A percentile compares a stretch with the other conserved stretches of the same genome.
These are phyloP conservation scores for Ophiostoma angusticollis DNA, from an alignment of 2,329 filamentous ascomycete species.

Conservation along the genomic window DNA sequence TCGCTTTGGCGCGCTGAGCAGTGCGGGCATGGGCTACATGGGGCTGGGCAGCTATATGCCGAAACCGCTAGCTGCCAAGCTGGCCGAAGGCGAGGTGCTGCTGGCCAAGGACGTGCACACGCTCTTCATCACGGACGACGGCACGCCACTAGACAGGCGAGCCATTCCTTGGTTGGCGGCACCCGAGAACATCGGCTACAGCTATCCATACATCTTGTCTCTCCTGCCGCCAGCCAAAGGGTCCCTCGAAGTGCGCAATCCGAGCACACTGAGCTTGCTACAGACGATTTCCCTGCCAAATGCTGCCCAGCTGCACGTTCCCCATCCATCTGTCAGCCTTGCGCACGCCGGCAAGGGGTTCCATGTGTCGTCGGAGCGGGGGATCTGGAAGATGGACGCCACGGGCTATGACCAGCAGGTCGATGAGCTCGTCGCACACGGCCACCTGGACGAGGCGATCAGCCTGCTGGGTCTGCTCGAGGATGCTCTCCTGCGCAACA, in stretches of 20 bases:
- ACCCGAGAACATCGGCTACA: conserved; percentile 87
- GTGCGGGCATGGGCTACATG: conserved; percentile 87
- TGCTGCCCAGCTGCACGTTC: conserved; percentile 77
- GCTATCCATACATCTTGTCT: conserved; percentile 87
- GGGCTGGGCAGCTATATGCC: conserved; percentile 85
- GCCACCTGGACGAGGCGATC: conserved; percentile 78
- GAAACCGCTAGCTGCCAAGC: conserved; percentile 71
- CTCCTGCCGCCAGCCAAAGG: conserved; percentile 67
- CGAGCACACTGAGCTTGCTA: conserved; percentile 77
- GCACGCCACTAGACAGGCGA: conserved; percentile 61
- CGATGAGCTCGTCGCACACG: conserved; percentile 61
- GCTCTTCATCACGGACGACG: conserved; percentile 74
- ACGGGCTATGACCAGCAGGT: conserved; percentile 86
- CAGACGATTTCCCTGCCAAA: conserved; percentile 74
- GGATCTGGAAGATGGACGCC: conserved; percentile 92
- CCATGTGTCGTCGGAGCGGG: conserved; percentile 79
- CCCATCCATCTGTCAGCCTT: conserved; percentile 84
- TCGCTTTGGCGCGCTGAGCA: conserved; percentile 71
- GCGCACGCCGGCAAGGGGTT: conserved; percentile 95
- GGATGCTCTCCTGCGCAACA: conserved; percentile 77
- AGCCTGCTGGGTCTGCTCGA: conserved; percentile 83
- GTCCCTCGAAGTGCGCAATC: conserved; percentile 79
- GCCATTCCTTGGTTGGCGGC: conserved; percentile 88
- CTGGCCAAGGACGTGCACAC: conserved; percentile 98
- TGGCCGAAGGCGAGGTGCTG: conserved; percentile 73